Evolutionary conservation across 495 filamentous ascomycete genomes (phyloP), one percentile per base, ranked within the genome.

Genomic region (Polyplosphaeria fusca): DNA sequence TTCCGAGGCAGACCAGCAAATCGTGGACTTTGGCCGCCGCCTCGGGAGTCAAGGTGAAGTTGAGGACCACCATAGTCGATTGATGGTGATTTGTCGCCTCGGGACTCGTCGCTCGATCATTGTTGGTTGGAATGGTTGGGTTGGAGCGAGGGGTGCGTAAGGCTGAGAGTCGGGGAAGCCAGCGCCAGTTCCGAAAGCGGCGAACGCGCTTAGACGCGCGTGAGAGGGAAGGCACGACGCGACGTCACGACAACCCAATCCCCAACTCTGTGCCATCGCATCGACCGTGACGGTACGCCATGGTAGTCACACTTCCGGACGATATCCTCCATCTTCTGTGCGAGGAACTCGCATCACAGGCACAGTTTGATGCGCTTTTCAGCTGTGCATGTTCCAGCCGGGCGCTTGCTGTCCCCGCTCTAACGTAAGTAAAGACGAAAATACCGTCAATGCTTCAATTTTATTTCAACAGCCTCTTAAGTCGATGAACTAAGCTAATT

Each of bases 1-100:
- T 97, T 43, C 83, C 79, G 24, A 98, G 80, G 70, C 93, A 96
- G 46, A 82, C 72, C n/a, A 98, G 78, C 9, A 82, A 78, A 70
- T 96, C 89, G 64, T 96, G 89, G 16, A 98, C 71, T 50, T 79
- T 80, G 24, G 80, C 74, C 19, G 92, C 77, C 7, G 86, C 86
- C 47, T 86, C 80, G 27, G 91, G 88, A 41, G 76, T 81, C 30
- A 98, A 74, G 0, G 88, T 87, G 61, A 96, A 91, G 42, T 81
- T 83, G 19, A 96, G 70, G n/a, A 82, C 76, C 5, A 85, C 76
- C 87, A 89, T 92, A 12, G 9, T 58, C 12, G 25, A 25, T 43
- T n/a, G n/a, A n/a, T n/a, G n/a, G n/a, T n/a, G n/a, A n/a, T n/a
- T n/a, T n/a, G n/a, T n/a, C n/a, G n/a, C n/a, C n/a, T n/a, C n/a